These are phyloP conservation scores for Saccharomycopsis babjevae DNA, from an alignment of 805 yeast genomes.

Conservation along the genomic window DNA sequence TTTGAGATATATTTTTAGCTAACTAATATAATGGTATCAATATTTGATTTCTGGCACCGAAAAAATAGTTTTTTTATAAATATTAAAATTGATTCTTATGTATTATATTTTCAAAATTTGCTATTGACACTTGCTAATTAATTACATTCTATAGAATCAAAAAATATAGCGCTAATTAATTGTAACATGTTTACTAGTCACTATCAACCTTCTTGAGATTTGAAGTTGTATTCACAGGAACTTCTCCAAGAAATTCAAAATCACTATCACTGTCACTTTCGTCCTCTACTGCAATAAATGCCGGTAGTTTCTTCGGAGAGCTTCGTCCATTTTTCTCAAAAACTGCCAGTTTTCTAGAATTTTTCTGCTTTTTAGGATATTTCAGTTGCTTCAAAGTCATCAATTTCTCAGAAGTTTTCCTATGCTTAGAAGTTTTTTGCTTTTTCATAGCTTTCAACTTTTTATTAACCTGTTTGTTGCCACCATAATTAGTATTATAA, in stretches of 20 bases:
- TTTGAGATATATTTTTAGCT: too few relatives aligned
- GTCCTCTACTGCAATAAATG: neutral
- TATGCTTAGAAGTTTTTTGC: neutral
- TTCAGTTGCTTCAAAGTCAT: neutral
- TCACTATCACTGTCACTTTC: neutral
- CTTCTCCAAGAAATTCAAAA: conserved; percentile 1
- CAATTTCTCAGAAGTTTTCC: neutral
- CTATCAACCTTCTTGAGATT: neutral
- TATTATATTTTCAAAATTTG: too few relatives aligned
- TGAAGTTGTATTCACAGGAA: neutral
- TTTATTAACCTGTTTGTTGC: neutral
- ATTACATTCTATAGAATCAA: neutral
- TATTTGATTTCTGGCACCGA: too few relatives aligned
- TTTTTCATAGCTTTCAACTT: neutral
- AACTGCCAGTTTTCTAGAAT: neutral
- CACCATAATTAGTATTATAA: neutral
- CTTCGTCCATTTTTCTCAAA: too few relatives aligned
- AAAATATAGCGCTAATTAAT: too few relatives aligned
- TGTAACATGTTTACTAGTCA: neutral
- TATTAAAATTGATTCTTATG: too few relatives aligned
- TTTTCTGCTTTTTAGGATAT: neutral
- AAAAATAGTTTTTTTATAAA: too few relatives aligned
- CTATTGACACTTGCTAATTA: neutral
- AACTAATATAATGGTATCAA: too few relatives aligned
- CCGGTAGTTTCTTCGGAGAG: neutral